Percentiles rank a stretch among this genome's conserved stretches.
These are phyloP conservation scores for Trichosporon coremiiforme DNA, from an alignment of 1,284 basidiomycete species.

Conservation along the genomic window DNA sequence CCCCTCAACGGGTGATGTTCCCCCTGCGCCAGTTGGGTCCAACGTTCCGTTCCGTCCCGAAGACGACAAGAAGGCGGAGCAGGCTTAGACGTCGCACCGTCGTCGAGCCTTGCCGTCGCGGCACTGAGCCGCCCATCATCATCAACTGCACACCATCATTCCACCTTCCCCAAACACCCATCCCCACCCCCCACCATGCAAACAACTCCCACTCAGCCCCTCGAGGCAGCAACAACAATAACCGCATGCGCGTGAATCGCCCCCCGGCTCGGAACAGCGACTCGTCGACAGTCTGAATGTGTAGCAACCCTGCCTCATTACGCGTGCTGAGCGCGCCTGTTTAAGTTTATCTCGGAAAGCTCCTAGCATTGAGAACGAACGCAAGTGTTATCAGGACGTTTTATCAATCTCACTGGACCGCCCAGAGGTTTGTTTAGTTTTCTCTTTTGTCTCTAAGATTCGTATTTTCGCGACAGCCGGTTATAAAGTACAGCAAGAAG, in stretches of 20 bases:
- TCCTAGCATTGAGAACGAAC: conserved; percentile 16
- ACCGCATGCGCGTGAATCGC: conserved; percentile 9
- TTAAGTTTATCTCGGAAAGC: conserved; percentile 6
- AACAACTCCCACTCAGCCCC: conserved; percentile 12
- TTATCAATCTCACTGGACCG: conserved; percentile 10
- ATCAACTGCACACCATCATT: not conserved
- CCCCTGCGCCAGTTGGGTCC: conserved; percentile 4
- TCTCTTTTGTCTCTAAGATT: conserved; percentile 10
- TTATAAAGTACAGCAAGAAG: not conserved
- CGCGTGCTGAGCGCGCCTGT: conserved; percentile 16
- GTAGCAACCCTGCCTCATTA: conserved; percentile 11
- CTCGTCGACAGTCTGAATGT: conserved; percentile 17
- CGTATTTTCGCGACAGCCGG: conserved; percentile 9
- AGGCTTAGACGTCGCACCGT: not conserved
- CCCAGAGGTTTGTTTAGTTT: not conserved
- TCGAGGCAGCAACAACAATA: conserved; percentile 12
- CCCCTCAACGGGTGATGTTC: conserved; percentile 31
- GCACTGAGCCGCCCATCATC: not conserved
- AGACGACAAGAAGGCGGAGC: conserved; percentile 15
- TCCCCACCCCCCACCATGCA: not conserved
- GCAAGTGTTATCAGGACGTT: conserved; percentile 18
- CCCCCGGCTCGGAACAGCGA: not conserved
- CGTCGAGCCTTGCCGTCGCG: too few species aligned
- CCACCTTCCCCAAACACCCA: not conserved
- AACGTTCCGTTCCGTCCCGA: conserved; percentile 13